Evolutionary conservation across 805 yeast species (phyloP).

Genomic region (Trichomonascus vanleenenianus): DNA sequence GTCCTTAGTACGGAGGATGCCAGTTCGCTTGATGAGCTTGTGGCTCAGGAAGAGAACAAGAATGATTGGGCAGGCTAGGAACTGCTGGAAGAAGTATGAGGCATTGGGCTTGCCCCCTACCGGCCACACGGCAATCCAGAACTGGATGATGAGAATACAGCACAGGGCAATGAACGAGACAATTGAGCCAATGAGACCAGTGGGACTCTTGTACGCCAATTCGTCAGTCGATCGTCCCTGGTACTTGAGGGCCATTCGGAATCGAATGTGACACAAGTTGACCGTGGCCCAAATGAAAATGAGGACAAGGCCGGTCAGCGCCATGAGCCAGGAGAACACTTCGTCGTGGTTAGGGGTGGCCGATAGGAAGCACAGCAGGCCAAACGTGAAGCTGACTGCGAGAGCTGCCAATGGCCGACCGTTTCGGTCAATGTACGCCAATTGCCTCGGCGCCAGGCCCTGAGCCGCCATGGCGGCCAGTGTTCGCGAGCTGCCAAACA

Average conservation of each 20-base stretch:
- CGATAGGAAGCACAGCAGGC: constrained; percentile 53
- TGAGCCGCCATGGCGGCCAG: constrained; percentile 59
- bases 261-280: constrained; percentile 56
- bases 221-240: constrained; percentile 58
- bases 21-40: constrained; percentile 37
- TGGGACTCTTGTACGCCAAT: constrained; percentile 51
- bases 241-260: constrained; percentile 47
- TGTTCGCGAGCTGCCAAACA: constrained; percentile 63
- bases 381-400: constrained; percentile 37
- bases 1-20: constrained; percentile 39
- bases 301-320: constrained; percentile 63
- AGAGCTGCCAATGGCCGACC: constrained; percentile 78
- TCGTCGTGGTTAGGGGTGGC: constrained; percentile 40
- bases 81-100: constrained; percentile 39
- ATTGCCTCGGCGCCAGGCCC: constrained; percentile 51
- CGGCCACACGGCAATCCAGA: constrained; percentile 72
- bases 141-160: constrained; percentile 58
- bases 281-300: constrained; percentile 71
- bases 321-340: constrained; percentile 63
- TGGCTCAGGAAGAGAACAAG: constrained; percentile 39
- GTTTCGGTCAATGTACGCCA: constrained; percentile 62
- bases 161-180: constrained; percentile 50
- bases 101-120: constrained; percentile 37
- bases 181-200: constrained; percentile 56
- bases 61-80: constrained; percentile 38